A percentile compares a stretch with the other conserved stretches of the same genome.
phyloP scores from a whole-genome alignment of 139 green algal genomes.

The Haematococcus sp. region DNA sequence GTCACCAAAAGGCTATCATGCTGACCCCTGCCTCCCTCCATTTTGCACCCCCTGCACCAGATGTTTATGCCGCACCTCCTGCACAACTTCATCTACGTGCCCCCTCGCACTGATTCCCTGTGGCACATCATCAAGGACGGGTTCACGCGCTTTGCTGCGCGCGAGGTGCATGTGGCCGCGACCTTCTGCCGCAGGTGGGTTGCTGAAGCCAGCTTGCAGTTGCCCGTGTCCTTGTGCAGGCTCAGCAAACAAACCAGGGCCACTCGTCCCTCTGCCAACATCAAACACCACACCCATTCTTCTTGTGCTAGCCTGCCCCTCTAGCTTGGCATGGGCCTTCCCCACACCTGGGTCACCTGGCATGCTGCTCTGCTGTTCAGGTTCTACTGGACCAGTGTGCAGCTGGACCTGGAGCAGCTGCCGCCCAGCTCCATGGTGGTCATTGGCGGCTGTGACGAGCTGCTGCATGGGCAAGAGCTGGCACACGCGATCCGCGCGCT shows the following conservation, averaged over 20 bases:
- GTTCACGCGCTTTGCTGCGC: conserved; percentile 29
- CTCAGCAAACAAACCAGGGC: neutral
- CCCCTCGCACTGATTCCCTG: conserved; percentile 5
- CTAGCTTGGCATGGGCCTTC: too few species aligned
- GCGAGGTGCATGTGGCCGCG: conserved; percentile 34
- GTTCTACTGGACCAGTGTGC: conserved; percentile 43
- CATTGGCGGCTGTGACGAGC: conserved; percentile 36
- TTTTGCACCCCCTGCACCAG: too few species aligned
- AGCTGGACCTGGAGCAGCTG: conserved; percentile 33
- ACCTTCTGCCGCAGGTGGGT: conserved; percentile 8
- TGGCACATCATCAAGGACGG: conserved; percentile 13
- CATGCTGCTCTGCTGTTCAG: conserved; percentile 1
- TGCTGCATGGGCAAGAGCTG: conserved; percentile 32
- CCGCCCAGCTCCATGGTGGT: conserved; percentile 24
- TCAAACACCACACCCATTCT: too few species aligned
- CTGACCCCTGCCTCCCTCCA: too few species aligned
- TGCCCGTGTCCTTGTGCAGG: too few species aligned
- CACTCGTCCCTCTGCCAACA: too few species aligned
- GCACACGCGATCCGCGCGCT: neutral
- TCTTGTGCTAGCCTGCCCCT: too few species aligned
- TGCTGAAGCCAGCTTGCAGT: too few species aligned
- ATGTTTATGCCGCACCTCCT: conserved; percentile 52
- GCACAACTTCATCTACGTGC: conserved; percentile 42
- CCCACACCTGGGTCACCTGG: neutral
- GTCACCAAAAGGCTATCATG: too few species aligned